Conservation (phyloP, 139 green algal species). For the Chlorella sorokiniana region DNA sequence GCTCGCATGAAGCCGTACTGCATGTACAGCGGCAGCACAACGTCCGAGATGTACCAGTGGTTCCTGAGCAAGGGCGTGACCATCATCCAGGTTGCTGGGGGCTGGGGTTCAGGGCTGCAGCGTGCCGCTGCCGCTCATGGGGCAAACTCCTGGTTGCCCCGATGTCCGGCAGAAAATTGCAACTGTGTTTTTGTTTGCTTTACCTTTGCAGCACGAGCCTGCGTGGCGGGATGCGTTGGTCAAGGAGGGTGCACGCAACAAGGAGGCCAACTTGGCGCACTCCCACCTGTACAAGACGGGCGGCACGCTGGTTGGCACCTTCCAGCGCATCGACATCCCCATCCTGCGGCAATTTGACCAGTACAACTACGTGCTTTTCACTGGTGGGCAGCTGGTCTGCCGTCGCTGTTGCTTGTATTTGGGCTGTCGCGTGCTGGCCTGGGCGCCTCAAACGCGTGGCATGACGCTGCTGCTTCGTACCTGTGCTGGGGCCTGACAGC, state of each 20-base stretch:
- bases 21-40: constrained; percentile 16
- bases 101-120: no score
- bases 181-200: neutral
- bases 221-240: constrained; percentile 2
- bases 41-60: constrained; percentile 5
- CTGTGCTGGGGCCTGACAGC: neutral
- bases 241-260: neutral
- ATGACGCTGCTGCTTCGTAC: no score
- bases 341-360: constrained; percentile 26
- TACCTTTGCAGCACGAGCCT: neutral
- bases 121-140: no score
- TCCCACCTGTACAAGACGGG: constrained; percentile 19
- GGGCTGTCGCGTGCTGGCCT: neutral
- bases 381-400: neutral
- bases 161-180: neutral
- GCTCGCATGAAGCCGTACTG: constrained; percentile 22
- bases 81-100: constrained; percentile 33
- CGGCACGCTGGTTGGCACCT: constrained; percentile 16
- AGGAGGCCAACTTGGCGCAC: neutral
- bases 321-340: constrained; percentile 31
- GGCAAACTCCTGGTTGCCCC: no score
- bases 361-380: constrained; percentile 30
- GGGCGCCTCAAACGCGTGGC: no score
- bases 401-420: neutral
- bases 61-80: neutral